Evolutionary conservation across 2,329 filamentous ascomycete genomes (phyloP), one percentile per base, ranked within the genome.

Genomic region (Penicillium sp.): DNA sequence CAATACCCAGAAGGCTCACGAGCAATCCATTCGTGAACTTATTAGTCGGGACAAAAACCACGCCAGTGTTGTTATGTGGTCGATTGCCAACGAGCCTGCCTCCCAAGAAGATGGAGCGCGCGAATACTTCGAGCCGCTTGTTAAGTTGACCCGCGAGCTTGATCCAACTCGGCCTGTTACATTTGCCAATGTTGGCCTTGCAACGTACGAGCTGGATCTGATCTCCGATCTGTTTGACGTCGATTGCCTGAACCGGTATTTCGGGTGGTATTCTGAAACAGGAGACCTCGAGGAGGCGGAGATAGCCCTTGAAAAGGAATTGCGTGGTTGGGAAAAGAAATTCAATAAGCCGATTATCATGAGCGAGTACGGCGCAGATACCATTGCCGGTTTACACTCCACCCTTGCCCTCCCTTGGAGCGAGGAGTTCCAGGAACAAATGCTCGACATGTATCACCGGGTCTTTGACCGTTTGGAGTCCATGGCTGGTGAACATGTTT

Each of bases 351-450:
- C 64, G 0, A 66, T 66, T 19, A 50, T 65, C 26, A 61, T 65
- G 50, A 51, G 55, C 2, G 63, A 65, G 48, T 65, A 65, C 21
- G 63, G 64, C 0, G 62, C 60, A 0, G 64, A 66, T 40, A 62
- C 61, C 0, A 17, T 62, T 4, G 51, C 64, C 0, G 64, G 64
- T 0, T 38, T 66, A 17, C 64, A 66, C 45, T 53, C 63, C 3
- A 49, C 61, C 1, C 28, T 48, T 0, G 57, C 55, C 7, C 34
- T 64, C 4, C 59, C 58, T 3, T 65, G 62, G 62, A 61, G 57
- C 21, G 63, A 67, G 42, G 64, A 65, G 50, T 65, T 58, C 47
- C 62, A 65, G 47, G 44, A 49, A 1, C 10, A 44, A 7, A 41
- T 64, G 19, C 45, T 67, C 13, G 55, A 60, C 17, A 62, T 63